These are phyloP conservation scores for Limonium bicolor DNA, from an alignment of 148 eudicot genomes.

Conservation along the genomic window DNA sequence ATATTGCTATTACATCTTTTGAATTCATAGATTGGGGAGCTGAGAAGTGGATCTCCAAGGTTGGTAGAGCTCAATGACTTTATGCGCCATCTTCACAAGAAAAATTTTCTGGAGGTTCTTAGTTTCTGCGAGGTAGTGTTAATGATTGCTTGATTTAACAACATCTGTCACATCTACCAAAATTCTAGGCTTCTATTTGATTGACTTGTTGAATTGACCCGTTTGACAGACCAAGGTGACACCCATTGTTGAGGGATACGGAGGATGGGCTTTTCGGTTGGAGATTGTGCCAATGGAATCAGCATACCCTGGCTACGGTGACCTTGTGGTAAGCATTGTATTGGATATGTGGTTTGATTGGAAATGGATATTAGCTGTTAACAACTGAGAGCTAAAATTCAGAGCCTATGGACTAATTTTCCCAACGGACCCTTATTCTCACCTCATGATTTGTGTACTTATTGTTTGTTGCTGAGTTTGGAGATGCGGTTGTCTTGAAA, in stretches of 20 bases:
- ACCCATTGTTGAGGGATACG: slow-evolving; percentile 96
- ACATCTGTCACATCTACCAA: neutral
- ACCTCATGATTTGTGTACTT: too few relatives aligned
- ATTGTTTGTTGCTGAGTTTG: too few relatives aligned
- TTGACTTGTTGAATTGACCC: slow-evolving; percentile 3
- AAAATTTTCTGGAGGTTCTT: slow-evolving; percentile 67
- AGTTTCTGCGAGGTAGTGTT: slow-evolving; percentile 90
- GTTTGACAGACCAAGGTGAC: slow-evolving; percentile 86
- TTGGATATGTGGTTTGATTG: neutral
- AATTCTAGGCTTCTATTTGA: neutral
- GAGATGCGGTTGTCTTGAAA: too few relatives aligned
- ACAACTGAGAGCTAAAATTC: neutral
- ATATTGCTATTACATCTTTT: slow-evolving; percentile 2
- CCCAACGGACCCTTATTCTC: neutral
- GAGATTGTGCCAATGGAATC: slow-evolving; percentile 96
- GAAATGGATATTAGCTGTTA: neutral
- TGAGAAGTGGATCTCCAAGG: slow-evolving; percentile 94
- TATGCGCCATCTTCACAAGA: slow-evolving; percentile 68
- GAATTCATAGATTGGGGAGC: slow-evolving; percentile 68
- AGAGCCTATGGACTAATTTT: neutral
- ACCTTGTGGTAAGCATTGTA: slow-evolving; percentile 73
- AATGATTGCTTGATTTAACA: neutral
- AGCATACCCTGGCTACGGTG: slow-evolving; percentile 98
- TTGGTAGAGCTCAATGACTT: slow-evolving; percentile 85
- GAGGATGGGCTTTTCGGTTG: slow-evolving; percentile 98